phyloP scores from a whole-genome alignment of 2,329 filamentous ascomycete genomes.

The Cylindrodendrum hubeiense region DNA sequence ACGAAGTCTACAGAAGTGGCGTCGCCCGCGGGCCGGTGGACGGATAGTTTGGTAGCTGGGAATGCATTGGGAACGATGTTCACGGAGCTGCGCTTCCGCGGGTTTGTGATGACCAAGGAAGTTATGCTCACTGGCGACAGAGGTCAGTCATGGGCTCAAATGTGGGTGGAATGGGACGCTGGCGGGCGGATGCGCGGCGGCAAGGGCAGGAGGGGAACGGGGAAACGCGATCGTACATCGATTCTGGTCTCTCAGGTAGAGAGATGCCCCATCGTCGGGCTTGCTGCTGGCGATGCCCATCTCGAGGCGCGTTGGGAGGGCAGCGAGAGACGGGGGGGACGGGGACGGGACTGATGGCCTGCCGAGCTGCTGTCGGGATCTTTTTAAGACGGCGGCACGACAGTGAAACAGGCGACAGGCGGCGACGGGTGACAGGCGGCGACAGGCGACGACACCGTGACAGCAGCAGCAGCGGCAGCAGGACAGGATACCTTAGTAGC shows the following conservation, averaged over 20 bases:
- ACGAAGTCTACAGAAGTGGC: slow-evolving; percentile 87
- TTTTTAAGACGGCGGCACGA: slow-evolving; percentile 44
- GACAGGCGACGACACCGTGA: slow-evolving; percentile 42
- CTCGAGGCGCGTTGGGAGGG: slow-evolving; percentile 51
- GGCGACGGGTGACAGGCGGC: slow-evolving; percentile 19
- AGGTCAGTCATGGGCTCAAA: slow-evolving; percentile 28
- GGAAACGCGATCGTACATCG: slow-evolving; percentile 74
- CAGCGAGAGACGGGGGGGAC: slow-evolving; percentile 32
- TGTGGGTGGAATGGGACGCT: not conserved
- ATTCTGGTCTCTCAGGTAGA: slow-evolving; percentile 92
- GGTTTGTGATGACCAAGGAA: slow-evolving; percentile 84
- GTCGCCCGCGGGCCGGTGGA: slow-evolving; percentile 79
- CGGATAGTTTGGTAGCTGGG: slow-evolving; percentile 83
- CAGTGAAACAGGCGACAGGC: slow-evolving; percentile 30
- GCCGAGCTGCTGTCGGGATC: slow-evolving; percentile 44
- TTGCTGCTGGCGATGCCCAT: slow-evolving; percentile 96
- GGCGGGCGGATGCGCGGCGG: slow-evolving; percentile 22
- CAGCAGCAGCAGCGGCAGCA: slow-evolving; percentile 34
- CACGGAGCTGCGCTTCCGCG: slow-evolving; percentile 81
- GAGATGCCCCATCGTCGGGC: slow-evolving; percentile 82
- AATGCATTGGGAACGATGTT: slow-evolving; percentile 88
- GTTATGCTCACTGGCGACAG: slow-evolving; percentile 81
- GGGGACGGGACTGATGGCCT: slow-evolving; percentile 31
- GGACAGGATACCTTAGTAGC: slow-evolving; percentile 43
- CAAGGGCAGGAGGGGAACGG: slow-evolving; percentile 17